Conservation (phyloP, 2,329 filamentous ascomycete genomes). For the Hymenoscyphus repandus region DNA sequence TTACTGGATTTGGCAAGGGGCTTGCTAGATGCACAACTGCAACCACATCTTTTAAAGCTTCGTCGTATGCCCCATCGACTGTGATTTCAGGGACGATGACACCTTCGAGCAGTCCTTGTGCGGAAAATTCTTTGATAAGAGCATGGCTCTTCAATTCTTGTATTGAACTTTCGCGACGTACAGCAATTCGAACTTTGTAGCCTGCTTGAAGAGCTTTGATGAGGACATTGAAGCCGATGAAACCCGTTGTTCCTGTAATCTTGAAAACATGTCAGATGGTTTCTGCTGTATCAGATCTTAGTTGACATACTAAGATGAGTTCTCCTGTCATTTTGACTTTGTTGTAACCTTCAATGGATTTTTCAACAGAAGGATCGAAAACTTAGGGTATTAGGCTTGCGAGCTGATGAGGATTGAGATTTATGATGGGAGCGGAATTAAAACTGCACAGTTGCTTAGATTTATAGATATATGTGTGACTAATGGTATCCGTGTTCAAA, state of each 20-base stretch:
- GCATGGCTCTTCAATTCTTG: constrained; percentile 4
- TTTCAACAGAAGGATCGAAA: too few relatives aligned
- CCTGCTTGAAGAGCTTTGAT: constrained; percentile 9
- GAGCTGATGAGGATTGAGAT: too few relatives aligned
- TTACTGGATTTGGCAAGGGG: constrained; percentile 4
- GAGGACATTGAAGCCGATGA: constrained; percentile 16
- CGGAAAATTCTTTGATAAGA: constrained; percentile 1
- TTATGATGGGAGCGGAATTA: too few relatives aligned
- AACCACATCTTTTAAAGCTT: constrained; percentile 7
- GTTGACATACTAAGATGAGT: constrained; percentile 10
- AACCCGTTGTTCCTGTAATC: constrained; percentile 18
- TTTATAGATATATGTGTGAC: too few relatives aligned
- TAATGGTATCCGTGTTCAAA: too few relatives aligned
- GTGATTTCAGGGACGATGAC: constrained; percentile 11
- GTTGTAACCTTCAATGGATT: background rate
- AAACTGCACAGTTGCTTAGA: too few relatives aligned
- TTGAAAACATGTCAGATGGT: constrained; percentile 1
- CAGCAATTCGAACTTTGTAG: constrained; percentile 10
- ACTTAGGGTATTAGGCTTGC: too few relatives aligned
- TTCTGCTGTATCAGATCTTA: background rate
- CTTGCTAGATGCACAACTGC: constrained; percentile 12
- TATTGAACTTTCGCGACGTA: constrained; percentile 9
- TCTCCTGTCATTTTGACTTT: constrained; percentile 9
- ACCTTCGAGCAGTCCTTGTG: background rate
- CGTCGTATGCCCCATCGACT: constrained; percentile 9